Conservation (phyloP, 2,329 filamentous ascomycete species). For the Pyricularia sp. region DNA sequence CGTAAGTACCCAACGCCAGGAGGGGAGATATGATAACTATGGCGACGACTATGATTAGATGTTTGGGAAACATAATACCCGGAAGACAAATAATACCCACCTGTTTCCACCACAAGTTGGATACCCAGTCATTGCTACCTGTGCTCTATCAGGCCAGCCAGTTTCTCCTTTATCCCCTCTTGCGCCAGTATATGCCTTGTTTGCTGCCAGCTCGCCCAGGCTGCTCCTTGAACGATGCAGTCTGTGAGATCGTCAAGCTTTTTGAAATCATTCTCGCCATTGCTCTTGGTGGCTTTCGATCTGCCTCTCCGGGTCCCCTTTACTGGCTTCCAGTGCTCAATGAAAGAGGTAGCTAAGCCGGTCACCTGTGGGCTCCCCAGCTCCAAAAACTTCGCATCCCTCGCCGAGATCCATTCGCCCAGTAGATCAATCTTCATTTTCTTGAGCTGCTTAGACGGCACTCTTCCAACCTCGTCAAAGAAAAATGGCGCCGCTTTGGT, state of each 20-base stretch:
- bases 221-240: constrained; percentile 66
- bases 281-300: background rate
- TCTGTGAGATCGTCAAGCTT: constrained; percentile 80
- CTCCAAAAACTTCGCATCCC: background rate
- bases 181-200: constrained; percentile 32
- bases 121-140: background rate
- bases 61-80: background rate
- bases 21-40: constrained; percentile 45
- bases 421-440: constrained; percentile 15
- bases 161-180: constrained; percentile 12
- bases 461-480: constrained; percentile 3
- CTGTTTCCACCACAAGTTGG: background rate
- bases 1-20: constrained; percentile 52
- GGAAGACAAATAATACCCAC: background rate
- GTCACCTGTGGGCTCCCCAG: background rate
- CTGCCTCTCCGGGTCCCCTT: constrained; percentile 7
- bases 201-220: constrained; percentile 68
- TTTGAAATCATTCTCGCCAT: constrained; percentile 11
- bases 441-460: constrained; percentile 11
- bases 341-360: constrained; percentile 8
- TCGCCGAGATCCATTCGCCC: constrained; percentile 4
- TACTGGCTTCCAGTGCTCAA: constrained; percentile 7
- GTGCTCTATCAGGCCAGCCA: background rate
- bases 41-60: constrained; percentile 32
- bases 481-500: background rate